These are phyloP conservation scores for Nemophila menziesii DNA, from an alignment of 257 asterid species.

Conservation along the genomic window DNA sequence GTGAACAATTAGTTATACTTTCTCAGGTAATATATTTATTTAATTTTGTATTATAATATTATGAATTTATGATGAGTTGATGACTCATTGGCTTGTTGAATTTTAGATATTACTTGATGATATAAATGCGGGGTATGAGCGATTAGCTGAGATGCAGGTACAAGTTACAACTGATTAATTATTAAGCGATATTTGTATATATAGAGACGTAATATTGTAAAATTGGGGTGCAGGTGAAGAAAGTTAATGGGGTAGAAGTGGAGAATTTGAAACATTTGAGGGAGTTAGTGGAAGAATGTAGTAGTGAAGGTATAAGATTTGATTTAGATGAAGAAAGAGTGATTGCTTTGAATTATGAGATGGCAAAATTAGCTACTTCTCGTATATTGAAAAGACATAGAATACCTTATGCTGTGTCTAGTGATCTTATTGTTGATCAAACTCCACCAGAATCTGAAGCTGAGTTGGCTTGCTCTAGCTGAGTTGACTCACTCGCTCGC, in stretches of 20 bases:
- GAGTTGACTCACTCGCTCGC: too few relatives aligned
- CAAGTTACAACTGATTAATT: background rate
- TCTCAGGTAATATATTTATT: slow-evolving; percentile 91
- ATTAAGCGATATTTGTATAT: background rate
- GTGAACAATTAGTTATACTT: slow-evolving; percentile 74
- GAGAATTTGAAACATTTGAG: slow-evolving; percentile 71
- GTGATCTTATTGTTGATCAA: slow-evolving; percentile 50
- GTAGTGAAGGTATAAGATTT: slow-evolving; percentile 43
- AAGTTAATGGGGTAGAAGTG: slow-evolving; percentile 66
- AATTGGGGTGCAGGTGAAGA: slow-evolving; percentile 56
- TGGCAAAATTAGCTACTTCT: slow-evolving; percentile 70
- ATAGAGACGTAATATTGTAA: background rate
- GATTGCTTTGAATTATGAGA: slow-evolving; percentile 51
- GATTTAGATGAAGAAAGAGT: slow-evolving; percentile 93
- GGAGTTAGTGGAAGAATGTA: slow-evolving; percentile 65
- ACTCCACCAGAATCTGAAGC: slow-evolving; percentile 15
- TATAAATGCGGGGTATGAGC: slow-evolving; percentile 89
- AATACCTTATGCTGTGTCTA: slow-evolving; percentile 63
- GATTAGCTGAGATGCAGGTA: slow-evolving; percentile 95
- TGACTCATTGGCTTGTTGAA: slow-evolving; percentile 5
- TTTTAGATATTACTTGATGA: slow-evolving; percentile 85
- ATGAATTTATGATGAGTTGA: too few relatives aligned
- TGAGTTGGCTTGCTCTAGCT: slow-evolving; percentile 36
- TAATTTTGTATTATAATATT: too few relatives aligned
- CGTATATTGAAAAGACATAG: slow-evolving; percentile 73